Base-by-base conservation (phyloP, 2,329 filamentous ascomycete genomes). In the Talaromyces rugulosus region DNA sequence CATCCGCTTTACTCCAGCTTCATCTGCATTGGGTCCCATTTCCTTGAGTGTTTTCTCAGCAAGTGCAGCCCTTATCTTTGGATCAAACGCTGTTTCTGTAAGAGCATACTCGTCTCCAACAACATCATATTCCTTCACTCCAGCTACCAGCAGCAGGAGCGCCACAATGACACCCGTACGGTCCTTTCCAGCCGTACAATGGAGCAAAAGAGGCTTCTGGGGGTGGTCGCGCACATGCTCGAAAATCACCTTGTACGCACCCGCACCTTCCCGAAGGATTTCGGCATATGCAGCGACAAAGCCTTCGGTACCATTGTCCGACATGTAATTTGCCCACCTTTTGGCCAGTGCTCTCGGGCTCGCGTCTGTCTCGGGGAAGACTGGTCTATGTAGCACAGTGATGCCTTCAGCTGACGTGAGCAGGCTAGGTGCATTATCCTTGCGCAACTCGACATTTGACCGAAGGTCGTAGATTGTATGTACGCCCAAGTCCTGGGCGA, bases 111-210 rank as follows among this genome's bases (percentile, higher is more conserved):
- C 89, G 7, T 81, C 73, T 12, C 44, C 61, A 0, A 87, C 88
- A n/a, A 90, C 81, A 4, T 75, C 71, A 36, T 83, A 78, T 65
- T 86, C 81, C 1, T 80, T 74, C 0, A 90, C 86, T 4, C 87
- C 86, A 8, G 86, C 86, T 31, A 91, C 79, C 30, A 83, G 76
- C 44, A 91, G 79, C 8, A 92, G 71, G 47, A 93, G 68, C 3
- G 88, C 89, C 56, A 85, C 84, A 52, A 91, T 76, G 4, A 92
- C 82, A 2, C 90, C 90, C 0, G 90, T 92, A 51, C 90, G 82
- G 72, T 93, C 90, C 74, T 93, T 93, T 12, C 90, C 90, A 0
- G 88, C 89, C 0, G 89, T 90, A 73, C 90, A 92, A 70, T 93
- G 89, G 7, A 92, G 78, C 6, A 91, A 77, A 9, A 89, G 74